Conservation (phyloP, 306 rosid genomes). For the Alnus glutinosa region DNA sequence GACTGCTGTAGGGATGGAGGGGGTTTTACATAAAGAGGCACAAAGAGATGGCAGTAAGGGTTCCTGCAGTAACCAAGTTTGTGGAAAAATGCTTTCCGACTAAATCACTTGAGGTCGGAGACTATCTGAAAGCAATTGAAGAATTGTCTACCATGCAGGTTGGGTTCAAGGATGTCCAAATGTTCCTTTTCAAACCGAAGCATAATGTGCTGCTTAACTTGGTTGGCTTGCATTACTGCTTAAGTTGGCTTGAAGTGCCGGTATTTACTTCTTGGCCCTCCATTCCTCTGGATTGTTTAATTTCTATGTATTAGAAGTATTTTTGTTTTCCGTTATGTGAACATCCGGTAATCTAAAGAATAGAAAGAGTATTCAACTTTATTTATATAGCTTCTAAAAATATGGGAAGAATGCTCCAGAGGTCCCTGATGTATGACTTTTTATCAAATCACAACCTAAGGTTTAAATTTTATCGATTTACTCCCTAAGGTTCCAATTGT, state of each 20-base stretch:
- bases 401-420: background rate
- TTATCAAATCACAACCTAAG: too few relatives aligned
- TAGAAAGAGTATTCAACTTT: background rate
- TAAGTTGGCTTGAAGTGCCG: constrained; percentile 51
- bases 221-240: constrained; percentile 73
- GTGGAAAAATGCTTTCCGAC: constrained; percentile 45
- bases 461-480: too few relatives aligned
- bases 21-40: constrained; percentile 61
- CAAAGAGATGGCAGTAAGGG: constrained; percentile 51
- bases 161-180: constrained; percentile 68
- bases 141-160: constrained; percentile 43
- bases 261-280: constrained; percentile 40
- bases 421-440: too few relatives aligned
- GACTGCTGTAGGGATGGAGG: constrained; percentile 63
- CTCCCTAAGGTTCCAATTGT: too few relatives aligned
- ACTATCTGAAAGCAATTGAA: constrained; percentile 58
- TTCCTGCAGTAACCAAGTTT: constrained; percentile 40
- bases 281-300: constrained; percentile 8
- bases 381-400: background rate
- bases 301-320: constrained; percentile 10
- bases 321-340: background rate
- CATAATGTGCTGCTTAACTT: constrained; percentile 59
- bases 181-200: constrained; percentile 59
- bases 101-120: constrained; percentile 62
- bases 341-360: background rate